These are phyloP conservation scores for Leccinum variicolor DNA, from an alignment of 768 basidiomycete genomes.

Conservation along the genomic window DNA sequence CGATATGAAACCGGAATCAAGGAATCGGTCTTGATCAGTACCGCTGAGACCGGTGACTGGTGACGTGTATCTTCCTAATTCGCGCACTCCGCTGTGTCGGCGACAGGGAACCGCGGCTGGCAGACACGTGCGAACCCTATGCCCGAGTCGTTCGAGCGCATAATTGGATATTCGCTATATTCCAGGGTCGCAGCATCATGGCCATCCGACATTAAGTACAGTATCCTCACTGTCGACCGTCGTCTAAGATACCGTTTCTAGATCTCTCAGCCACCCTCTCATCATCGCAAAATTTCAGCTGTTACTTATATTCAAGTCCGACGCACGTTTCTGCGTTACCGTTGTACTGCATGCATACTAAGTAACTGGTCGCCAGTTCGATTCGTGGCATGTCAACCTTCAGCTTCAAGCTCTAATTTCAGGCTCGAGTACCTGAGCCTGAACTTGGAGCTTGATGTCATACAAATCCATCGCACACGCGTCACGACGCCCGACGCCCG, in stretches of 20 bases:
- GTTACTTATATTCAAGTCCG: neutral
- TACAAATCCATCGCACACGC: neutral
- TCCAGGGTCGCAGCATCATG: neutral
- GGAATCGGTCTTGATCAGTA: neutral
- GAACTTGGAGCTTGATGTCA: neutral
- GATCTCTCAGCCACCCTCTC: neutral
- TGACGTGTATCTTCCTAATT: neutral
- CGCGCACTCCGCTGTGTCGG: neutral
- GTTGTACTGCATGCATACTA: neutral
- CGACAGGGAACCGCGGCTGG: neutral
- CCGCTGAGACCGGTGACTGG: neutral
- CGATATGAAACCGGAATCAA: neutral
- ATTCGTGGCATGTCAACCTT: neutral
- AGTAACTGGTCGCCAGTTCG: neutral
- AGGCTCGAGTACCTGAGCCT: neutral
- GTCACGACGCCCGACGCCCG: neutral
- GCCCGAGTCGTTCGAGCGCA: neutral
- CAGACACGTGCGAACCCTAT: neutral
- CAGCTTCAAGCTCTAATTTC: neutral
- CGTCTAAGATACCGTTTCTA: neutral
- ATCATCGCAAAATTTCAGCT: neutral
- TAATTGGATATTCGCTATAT: neutral
- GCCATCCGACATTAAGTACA: neutral
- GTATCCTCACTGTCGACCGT: neutral
- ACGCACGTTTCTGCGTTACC: neutral